phyloP scores from a whole-genome alignment of 106 monocot genomes.

The Apostasia ramifera region DNA sequence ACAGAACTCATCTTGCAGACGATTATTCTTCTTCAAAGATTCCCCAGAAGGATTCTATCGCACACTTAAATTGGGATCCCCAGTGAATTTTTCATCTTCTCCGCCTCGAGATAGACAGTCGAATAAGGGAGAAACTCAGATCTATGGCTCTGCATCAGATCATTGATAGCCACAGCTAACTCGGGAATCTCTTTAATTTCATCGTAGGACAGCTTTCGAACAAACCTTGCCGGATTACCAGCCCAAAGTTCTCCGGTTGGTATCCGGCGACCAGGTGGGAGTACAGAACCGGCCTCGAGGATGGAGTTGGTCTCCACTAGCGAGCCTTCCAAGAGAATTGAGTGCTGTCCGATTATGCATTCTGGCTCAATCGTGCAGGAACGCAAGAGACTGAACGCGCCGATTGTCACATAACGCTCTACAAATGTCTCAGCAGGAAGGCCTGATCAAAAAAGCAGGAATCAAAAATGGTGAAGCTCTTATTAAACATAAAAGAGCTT shows the following conservation, averaged over 20 bases:
- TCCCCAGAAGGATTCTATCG: not conserved
- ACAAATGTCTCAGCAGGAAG: constrained; percentile 87
- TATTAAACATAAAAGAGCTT: not conserved
- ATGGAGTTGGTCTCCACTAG: constrained; percentile 92
- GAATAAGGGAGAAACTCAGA: constrained; percentile 92
- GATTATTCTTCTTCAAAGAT: not conserved
- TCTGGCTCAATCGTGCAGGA: constrained; percentile 93
- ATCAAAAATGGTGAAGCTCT: not conserved
- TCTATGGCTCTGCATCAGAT: constrained; percentile 88
- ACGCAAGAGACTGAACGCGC: constrained; percentile 73
- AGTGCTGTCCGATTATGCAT: constrained; percentile 89
- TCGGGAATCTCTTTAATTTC: constrained; percentile 89
- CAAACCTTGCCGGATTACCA: constrained; percentile 86
- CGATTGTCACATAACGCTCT: constrained; percentile 88
- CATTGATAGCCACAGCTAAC: constrained; percentile 74
- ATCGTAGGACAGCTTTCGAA: constrained; percentile 69
- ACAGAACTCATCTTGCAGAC: not conserved
- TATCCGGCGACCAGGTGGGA: constrained; percentile 78
- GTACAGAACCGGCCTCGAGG: constrained; percentile 83
- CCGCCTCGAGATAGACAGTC: constrained; percentile 80
- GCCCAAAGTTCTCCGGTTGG: constrained; percentile 94
- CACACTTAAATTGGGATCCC: constrained; percentile 38
- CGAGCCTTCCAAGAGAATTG: constrained; percentile 94
- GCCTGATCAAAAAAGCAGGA: constrained; percentile 32
- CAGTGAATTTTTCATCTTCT: constrained; percentile 76